Base-by-base conservation (phyloP, 2,329 filamentous ascomycete genomes). In the Sarocladium oryzae region DNA sequence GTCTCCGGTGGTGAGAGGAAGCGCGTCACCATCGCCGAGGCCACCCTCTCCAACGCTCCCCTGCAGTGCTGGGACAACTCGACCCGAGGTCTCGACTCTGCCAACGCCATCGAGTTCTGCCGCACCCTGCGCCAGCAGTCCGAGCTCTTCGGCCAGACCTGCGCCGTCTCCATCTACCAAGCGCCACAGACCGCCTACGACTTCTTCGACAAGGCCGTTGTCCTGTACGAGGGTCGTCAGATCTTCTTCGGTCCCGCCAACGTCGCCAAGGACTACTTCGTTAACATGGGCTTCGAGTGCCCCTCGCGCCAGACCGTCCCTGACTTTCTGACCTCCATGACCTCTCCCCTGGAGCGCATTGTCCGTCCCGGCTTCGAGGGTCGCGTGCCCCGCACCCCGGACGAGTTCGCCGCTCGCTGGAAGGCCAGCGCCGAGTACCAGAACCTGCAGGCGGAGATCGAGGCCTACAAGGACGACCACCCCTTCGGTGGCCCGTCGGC, bases 21-120 rank as follows among this genome's bases (percentile, higher is more conserved):
- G 53, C 61, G 72, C 1, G 72, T 68, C 6, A 66, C 62, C 1
- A 67, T 69, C 43, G 60, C 66, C 0, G 65, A 69, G 51, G 65
- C 64, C 1, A 58, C 60, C 8, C 53, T 68, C 2, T 58, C 61
- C 4, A 58, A 58, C 41, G 68, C 56, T 65, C 76, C 43, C 69
- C 69, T 78, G 0, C 84, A 88, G 63, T 85, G 83, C 54, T 89
- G 86, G 86, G 86, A 83, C 51, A 86, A 86, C 50, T 81, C 37
- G 4, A 86, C 83, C 0, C 68, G 74, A 48, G 84, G 84, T 15
- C 68, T 87, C 1, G 84, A 87, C 59, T 77, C 79, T 2, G 79
- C 76, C n/a, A 85, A 81, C 1, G 83, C 84, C 0, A 63, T 86
- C 2, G 81, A 86, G 55, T 86, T 84, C 53, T 81, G 83, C 7